phyloP scores from a whole-genome alignment of 495 filamentous ascomycete genomes.

The Evernia prunastri region DNA sequence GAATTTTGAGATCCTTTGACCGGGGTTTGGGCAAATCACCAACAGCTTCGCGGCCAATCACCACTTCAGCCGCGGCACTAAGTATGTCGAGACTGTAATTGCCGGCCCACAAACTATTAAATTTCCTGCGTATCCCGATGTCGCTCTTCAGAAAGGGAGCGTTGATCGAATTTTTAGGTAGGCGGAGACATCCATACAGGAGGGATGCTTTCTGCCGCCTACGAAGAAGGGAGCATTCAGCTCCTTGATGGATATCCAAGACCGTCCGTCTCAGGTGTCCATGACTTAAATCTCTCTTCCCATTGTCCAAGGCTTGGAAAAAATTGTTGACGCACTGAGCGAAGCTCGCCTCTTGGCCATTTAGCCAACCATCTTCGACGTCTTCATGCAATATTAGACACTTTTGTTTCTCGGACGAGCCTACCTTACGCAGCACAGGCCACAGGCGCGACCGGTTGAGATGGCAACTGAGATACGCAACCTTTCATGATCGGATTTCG shows the following conservation, averaged over 20 bases:
- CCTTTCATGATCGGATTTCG: background rate
- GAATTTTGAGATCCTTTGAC: slow-evolving; percentile 41
- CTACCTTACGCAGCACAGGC: slow-evolving; percentile 11
- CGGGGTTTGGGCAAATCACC: background rate
- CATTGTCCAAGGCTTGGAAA: slow-evolving; percentile 34
- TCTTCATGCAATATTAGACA: slow-evolving; percentile 52
- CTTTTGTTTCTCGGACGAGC: slow-evolving; percentile 26
- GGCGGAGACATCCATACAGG: slow-evolving; percentile 53
- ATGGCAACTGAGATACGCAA: background rate
- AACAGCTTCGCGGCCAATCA: slow-evolving; percentile 49
- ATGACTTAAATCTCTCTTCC: slow-evolving; percentile 24
- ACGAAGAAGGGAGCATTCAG: slow-evolving; percentile 47
- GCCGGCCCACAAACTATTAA: slow-evolving; percentile 51
- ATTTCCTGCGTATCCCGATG: slow-evolving; percentile 51
- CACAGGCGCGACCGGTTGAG: slow-evolving; percentile 14
- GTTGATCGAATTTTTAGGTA: slow-evolving; percentile 46
- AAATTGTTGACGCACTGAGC: slow-evolving; percentile 55
- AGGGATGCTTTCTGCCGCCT: slow-evolving; percentile 57
- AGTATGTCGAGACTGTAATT: slow-evolving; percentile 49
- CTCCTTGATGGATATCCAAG: slow-evolving; percentile 50
- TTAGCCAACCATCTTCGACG: slow-evolving; percentile 55
- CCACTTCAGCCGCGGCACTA: slow-evolving; percentile 50
- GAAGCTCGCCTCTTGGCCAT: slow-evolving; percentile 55
- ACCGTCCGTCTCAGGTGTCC: slow-evolving; percentile 39
- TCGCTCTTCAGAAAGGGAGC: slow-evolving; percentile 48